These are phyloP conservation scores for Berberis thunbergii DNA, from an alignment of 164 flowering plant genomes.

Conservation along the genomic window DNA sequence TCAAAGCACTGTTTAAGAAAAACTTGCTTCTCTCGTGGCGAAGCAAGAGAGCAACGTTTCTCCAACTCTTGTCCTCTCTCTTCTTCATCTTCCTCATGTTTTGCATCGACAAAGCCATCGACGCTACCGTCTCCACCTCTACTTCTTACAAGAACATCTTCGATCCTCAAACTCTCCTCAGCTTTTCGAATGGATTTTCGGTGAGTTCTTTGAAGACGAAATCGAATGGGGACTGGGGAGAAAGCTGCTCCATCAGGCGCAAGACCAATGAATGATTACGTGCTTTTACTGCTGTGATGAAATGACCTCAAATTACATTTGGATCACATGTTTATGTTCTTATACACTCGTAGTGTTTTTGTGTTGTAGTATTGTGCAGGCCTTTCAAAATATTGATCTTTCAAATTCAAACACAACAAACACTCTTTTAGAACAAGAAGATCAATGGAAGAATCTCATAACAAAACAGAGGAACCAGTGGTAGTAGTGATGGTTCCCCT, in stretches of 20 bases:
- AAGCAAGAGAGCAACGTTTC: conserved; percentile 50
- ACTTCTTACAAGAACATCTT: conserved; percentile 28
- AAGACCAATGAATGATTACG: too few species aligned
- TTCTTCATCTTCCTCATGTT: conserved; percentile 85
- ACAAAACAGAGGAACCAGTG: conserved; percentile 10
- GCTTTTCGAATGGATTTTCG: too few species aligned
- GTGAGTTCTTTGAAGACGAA: too few species aligned
- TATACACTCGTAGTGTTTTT: too few species aligned
- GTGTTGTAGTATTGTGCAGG: too few species aligned
- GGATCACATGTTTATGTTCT: too few species aligned
- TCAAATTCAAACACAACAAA: not conserved
- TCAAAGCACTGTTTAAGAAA: conserved; percentile 49
- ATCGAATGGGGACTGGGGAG: too few species aligned
- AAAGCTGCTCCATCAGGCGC: too few species aligned
- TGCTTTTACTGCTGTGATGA: too few species aligned
- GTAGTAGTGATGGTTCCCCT: conserved; percentile 46
- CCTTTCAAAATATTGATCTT: not conserved
- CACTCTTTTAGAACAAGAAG: not conserved
- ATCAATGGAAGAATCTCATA: conserved; percentile 1
- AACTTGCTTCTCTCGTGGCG: conserved; percentile 80
- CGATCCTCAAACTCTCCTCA: conserved; percentile 42
- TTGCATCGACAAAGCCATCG: conserved; percentile 47
- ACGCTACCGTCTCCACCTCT: conserved; percentile 35
- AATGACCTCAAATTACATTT: too few species aligned
- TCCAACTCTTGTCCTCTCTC: conserved; percentile 72